Conservation (phyloP, 345 rosid species). For the Pugionium dolabratum region DNA sequence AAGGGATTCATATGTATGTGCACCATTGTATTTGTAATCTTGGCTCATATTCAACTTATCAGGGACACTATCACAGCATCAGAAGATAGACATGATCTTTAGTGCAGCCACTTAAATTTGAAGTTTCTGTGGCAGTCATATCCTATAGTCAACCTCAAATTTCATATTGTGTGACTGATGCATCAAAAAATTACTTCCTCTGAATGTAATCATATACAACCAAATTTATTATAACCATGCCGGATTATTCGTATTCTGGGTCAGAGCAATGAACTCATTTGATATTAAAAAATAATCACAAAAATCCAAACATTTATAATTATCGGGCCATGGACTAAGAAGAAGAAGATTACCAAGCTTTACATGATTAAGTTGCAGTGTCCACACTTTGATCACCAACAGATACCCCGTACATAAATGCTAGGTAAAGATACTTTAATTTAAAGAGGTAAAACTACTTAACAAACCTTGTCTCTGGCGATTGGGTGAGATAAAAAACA, state of each 20-base stretch:
- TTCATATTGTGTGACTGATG: conserved; percentile 9
- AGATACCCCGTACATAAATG: conserved; percentile 10
- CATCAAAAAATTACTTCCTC: conserved; percentile 15
- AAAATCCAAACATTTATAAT: not conserved
- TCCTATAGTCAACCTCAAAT: conserved; percentile 1
- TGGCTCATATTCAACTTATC: conserved; percentile 13
- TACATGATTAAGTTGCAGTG: not conserved
- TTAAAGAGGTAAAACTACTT: not conserved
- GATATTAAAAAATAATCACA: too few species aligned
- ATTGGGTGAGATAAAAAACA: conserved; percentile 87
- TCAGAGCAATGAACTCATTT: too few species aligned
- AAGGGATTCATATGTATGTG: not conserved
- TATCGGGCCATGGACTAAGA: conserved; percentile 4
- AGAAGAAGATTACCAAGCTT: conserved; percentile 10
- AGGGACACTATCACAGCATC: conserved; percentile 7
- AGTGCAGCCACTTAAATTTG: not conserved
- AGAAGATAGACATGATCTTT: conserved; percentile 5
- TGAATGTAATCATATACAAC: conserved; percentile 13
- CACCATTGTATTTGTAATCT: conserved; percentile 8
- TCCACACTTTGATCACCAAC: conserved; percentile 9
- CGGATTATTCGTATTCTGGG: too few species aligned
- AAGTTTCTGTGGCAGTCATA: conserved; percentile 11
- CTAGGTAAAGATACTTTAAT: not conserved
- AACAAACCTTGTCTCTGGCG: conserved; percentile 87
- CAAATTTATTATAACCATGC: not conserved